Evolutionary conservation across 2,329 filamentous ascomycete species (phyloP).

Genomic region (Fusarium nodosum): DNA sequence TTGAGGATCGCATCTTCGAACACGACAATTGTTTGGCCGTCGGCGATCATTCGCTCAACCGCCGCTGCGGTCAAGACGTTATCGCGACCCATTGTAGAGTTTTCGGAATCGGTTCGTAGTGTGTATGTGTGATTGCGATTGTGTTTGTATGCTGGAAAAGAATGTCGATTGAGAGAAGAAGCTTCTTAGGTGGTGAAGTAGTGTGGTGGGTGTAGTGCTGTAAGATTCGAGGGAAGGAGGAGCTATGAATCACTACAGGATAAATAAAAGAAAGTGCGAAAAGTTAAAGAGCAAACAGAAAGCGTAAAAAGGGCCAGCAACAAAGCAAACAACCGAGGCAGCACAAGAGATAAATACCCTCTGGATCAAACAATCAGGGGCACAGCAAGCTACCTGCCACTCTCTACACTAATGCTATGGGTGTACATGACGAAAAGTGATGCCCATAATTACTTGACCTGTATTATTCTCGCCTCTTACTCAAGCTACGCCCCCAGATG

Average conservation of each 20-base stretch:
- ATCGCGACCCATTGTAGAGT: slow-evolving; percentile 56
- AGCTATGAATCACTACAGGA: background rate
- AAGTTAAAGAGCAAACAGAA: slow-evolving; percentile 5
- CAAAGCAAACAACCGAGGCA: slow-evolving; percentile 1
- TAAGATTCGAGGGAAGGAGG: background rate
- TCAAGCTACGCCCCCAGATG: slow-evolving; percentile 7
- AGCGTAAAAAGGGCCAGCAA: background rate
- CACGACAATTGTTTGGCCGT: slow-evolving; percentile 69
- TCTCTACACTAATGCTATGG: background rate
- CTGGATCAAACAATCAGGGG: slow-evolving; percentile 1
- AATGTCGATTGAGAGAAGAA: slow-evolving; percentile 8
- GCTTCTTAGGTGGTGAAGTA: background rate
- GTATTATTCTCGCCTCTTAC: slow-evolving; percentile 1
- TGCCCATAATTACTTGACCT: slow-evolving; percentile 3
- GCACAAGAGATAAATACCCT: slow-evolving; percentile 17
- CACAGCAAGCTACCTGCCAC: background rate
- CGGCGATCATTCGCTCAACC: slow-evolving; percentile 66
- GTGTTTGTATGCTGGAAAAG: background rate
- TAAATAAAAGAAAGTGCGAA: background rate
- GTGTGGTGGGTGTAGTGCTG: background rate
- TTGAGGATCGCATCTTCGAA: slow-evolving; percentile 67
- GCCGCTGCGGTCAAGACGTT: slow-evolving; percentile 59
- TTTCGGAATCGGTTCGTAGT: background rate
- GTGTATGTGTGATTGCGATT: background rate
- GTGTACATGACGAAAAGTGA: background rate